Evolutionary conservation across 306 rosid genomes (phyloP).

Genomic region (Dryas alaskensis): DNA sequence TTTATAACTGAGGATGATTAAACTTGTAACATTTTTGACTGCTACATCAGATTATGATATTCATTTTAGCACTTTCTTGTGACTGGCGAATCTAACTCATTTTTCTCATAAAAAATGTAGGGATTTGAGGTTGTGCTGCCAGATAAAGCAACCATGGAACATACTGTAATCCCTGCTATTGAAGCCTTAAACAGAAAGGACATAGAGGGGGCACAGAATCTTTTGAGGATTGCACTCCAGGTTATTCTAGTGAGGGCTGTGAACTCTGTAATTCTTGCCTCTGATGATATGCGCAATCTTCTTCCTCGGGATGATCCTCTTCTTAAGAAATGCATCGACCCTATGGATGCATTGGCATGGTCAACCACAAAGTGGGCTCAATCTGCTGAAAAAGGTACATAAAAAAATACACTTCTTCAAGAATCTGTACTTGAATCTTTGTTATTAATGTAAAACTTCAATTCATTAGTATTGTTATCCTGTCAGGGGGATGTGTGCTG

Average conservation of each 20-base stretch:
- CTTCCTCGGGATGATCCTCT: conserved; percentile 58
- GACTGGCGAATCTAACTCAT: not conserved
- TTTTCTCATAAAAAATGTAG: conserved; percentile 29
- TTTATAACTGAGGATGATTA: too few species aligned
- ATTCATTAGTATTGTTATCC: not conserved
- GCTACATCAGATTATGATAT: too few species aligned
- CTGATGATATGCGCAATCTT: conserved; percentile 57
- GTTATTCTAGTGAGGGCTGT: conserved; percentile 76
- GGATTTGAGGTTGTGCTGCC: conserved; percentile 77
- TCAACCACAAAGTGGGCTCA: conserved; percentile 40
- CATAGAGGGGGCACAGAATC: conserved; percentile 69
- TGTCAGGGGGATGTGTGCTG: too few species aligned
- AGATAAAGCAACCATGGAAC: conserved; percentile 75
- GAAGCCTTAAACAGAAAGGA: conserved; percentile 74
- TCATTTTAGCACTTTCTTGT: too few species aligned
- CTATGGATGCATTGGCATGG: conserved; percentile 44
- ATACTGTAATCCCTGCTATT: conserved; percentile 60
- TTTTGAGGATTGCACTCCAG: conserved; percentile 69
- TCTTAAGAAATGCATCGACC: conserved; percentile 43
- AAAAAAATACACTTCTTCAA: not conserved
- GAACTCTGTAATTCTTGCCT: conserved; percentile 60
- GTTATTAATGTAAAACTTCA: not conserved
- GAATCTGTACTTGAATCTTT: conserved; percentile 1
- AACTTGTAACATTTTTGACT: too few species aligned
- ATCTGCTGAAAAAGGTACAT: conserved; percentile 28